Percentiles rank a stretch among this genome's conserved stretches.
Evolutionary conservation across 495 filamentous ascomycete genomes (phyloP).

Genomic region (Penicillium desertorum): DNA sequence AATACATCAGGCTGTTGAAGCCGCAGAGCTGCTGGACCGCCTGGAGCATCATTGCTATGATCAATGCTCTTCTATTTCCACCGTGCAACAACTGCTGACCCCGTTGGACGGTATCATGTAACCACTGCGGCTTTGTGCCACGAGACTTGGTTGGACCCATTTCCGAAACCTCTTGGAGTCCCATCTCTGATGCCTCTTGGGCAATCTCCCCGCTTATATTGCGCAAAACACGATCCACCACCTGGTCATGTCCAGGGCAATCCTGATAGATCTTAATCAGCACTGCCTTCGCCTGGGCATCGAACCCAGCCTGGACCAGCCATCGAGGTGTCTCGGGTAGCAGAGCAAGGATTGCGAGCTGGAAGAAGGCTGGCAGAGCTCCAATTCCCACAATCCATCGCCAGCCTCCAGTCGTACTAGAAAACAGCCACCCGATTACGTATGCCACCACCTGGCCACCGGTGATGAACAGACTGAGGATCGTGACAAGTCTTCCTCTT

Average conservation of each 20-base stretch:
- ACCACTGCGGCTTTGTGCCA: constrained; percentile 26
- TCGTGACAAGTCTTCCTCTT: constrained; percentile 74
- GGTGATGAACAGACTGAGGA: constrained; percentile 78
- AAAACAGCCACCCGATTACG: constrained; percentile 66
- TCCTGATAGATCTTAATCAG: constrained; percentile 63
- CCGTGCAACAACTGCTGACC: constrained; percentile 57
- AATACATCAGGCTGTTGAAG: constrained; percentile 96
- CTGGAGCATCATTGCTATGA: constrained; percentile 82
- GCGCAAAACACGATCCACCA: constrained; percentile 58
- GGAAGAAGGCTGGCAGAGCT: constrained; percentile 70
- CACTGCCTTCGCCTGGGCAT: constrained; percentile 58
- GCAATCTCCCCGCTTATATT: constrained; percentile 67
- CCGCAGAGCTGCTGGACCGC: constrained; percentile 88
- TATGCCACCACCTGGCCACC: constrained; percentile 86
- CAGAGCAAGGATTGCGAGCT: constrained; percentile 60
- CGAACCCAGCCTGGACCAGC: constrained; percentile 68
- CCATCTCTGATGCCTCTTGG: constrained; percentile 57
- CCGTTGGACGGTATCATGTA: constrained; percentile 36
- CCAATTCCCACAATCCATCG: constrained; percentile 89
- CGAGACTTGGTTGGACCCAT: constrained; percentile 23
- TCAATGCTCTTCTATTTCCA: constrained; percentile 73
- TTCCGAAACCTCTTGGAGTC: constrained; percentile 23
- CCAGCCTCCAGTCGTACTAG: constrained; percentile 67
- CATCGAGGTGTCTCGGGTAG: constrained; percentile 88
- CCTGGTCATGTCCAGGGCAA: constrained; percentile 41